These are phyloP conservation scores for Yarrowia osloensis DNA, from an alignment of 805 yeast genomes.

Conservation along the genomic window DNA sequence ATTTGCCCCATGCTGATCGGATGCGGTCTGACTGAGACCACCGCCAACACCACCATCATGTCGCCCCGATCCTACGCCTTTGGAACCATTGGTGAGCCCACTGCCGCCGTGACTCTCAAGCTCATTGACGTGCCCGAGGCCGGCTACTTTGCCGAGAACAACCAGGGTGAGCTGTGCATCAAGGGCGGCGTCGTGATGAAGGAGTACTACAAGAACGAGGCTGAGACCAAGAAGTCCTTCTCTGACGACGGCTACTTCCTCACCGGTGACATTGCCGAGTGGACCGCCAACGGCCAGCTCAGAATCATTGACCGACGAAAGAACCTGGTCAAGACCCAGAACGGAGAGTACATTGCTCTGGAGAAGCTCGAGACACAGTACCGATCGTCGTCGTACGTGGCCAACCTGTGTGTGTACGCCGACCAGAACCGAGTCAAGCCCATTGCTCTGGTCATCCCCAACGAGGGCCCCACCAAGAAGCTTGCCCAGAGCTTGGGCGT, in stretches of 20 bases:
- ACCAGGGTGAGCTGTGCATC: slow-evolving; percentile 90
- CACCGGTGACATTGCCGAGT: slow-evolving; percentile 96
- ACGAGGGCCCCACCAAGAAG: slow-evolving; percentile 62
- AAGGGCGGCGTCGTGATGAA: slow-evolving; percentile 70
- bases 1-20: slow-evolving; percentile 89
- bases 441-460: slow-evolving; percentile 84
- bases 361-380: slow-evolving; percentile 91
- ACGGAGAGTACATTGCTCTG: slow-evolving; percentile 97
- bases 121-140: slow-evolving; percentile 89
- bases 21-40: slow-evolving; percentile 95
- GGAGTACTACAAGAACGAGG: slow-evolving; percentile 79
- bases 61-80: slow-evolving; percentile 65
- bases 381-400: slow-evolving; percentile 75
- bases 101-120: slow-evolving; percentile 83
- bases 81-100: slow-evolving; percentile 79
- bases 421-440: slow-evolving; percentile 88
- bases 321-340: slow-evolving; percentile 91
- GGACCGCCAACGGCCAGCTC: slow-evolving; percentile 79
- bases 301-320: slow-evolving; percentile 90
- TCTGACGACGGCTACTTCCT: slow-evolving; percentile 89
- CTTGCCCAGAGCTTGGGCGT: slow-evolving; percentile 61
- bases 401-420: slow-evolving; percentile 90
- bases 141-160: slow-evolving; percentile 84
- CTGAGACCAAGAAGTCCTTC: slow-evolving; percentile 76
- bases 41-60: slow-evolving; percentile 78